Evolutionary conservation across 73 alveolate species (phyloP).

Genomic region (Paramecium octaurelia): DNA sequence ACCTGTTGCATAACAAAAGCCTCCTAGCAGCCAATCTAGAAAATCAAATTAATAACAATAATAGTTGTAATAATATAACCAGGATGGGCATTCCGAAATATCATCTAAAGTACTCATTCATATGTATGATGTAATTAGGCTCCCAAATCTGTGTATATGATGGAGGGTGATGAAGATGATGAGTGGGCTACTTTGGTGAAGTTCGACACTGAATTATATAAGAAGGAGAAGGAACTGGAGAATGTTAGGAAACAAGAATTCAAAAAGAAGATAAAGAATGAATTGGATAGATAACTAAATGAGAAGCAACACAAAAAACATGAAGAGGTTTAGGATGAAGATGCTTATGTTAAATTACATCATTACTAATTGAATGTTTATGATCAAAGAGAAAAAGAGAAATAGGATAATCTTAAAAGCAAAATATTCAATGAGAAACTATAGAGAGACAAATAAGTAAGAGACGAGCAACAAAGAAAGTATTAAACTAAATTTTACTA

Average conservation of each 20-base stretch:
- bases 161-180: slow-evolving; percentile 66
- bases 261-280: slow-evolving; percentile 56
- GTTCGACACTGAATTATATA: slow-evolving; percentile 60
- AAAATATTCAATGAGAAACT: slow-evolving; percentile 49
- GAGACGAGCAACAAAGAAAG: slow-evolving; percentile 20
- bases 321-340: slow-evolving; percentile 50
- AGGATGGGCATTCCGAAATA: neutral
- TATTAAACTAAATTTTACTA: neutral
- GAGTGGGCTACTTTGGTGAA: slow-evolving; percentile 65
- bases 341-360: slow-evolving; percentile 60
- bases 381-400: slow-evolving; percentile 60
- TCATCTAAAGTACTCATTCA: slow-evolving; percentile 7
- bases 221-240: slow-evolving; percentile 56
- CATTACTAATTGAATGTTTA: slow-evolving; percentile 43
- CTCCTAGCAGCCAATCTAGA: neutral
- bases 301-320: slow-evolving; percentile 25
- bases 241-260: slow-evolving; percentile 54
- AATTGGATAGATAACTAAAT: slow-evolving; percentile 55
- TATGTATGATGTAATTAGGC: slow-evolving; percentile 28
- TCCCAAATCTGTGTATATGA: slow-evolving; percentile 59
- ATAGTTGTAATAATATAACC: neutral
- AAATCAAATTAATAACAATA: neutral
- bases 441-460: slow-evolving; percentile 61
- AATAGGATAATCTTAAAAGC: slow-evolving; percentile 26
- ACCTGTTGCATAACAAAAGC: neutral